A percentile compares a stretch with the other conserved stretches of the same genome.
Conservation (phyloP, 208 protist genomes). For the Acanthamoeba triangularis region DNA sequence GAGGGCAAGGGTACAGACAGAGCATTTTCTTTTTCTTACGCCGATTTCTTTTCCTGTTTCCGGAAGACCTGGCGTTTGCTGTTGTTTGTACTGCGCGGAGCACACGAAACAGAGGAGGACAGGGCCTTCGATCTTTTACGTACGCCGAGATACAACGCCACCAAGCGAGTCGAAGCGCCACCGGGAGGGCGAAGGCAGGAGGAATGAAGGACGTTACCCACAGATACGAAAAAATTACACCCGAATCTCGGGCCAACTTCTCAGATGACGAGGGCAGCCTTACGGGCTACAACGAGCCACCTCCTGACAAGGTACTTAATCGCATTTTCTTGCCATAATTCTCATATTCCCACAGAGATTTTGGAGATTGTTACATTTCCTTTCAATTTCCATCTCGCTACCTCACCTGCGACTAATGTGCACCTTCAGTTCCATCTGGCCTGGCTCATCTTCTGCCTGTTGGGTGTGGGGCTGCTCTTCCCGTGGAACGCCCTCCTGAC, state of each 20-base stretch:
- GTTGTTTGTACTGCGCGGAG: no score
- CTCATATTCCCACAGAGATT: neutral
- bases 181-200: neutral
- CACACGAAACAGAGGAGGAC: no score
- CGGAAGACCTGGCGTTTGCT: neutral
- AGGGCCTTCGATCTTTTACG: neutral
- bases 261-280: neutral
- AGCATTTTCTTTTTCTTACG: neutral
- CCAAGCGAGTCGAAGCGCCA: no score
- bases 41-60: neutral
- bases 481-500: constrained; percentile 82
- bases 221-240: neutral
- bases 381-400: neutral
- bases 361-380: neutral
- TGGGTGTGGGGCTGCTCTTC: constrained; percentile 81
- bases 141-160: no score
- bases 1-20: neutral
- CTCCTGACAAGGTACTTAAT: neutral
- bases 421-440: constrained; percentile 77
- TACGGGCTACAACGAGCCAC: neutral
- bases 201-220: neutral
- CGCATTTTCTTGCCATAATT: neutral
- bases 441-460: constrained; percentile 78
- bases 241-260: neutral
- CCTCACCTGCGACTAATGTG: neutral